Conservation (phyloP, 2,329 filamentous ascomycete species). For the Penicillium glabrum region DNA sequence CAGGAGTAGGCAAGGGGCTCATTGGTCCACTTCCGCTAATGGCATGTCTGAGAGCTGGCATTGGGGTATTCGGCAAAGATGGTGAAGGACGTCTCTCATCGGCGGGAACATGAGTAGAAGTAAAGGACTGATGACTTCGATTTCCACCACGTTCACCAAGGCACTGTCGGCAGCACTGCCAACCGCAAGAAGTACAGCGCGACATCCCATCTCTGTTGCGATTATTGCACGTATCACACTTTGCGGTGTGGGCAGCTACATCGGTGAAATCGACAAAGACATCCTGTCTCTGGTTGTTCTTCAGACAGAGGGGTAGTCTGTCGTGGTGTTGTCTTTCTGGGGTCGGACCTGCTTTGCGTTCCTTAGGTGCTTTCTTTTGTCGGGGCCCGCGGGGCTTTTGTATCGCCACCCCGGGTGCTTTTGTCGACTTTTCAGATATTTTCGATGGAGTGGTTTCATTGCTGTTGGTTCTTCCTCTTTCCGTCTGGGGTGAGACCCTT, state of each 20-base stretch:
- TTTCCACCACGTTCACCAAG: slow-evolving; percentile 12
- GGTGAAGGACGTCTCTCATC: background rate
- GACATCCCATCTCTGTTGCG: slow-evolving; percentile 34
- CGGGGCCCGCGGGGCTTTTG: background rate
- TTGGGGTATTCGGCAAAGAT: background rate
- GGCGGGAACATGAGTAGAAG: background rate
- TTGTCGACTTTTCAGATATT: background rate
- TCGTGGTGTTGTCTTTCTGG: background rate
- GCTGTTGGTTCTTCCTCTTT: background rate
- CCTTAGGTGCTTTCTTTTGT: background rate
- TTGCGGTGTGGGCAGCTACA: slow-evolving; percentile 35
- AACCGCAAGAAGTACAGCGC: slow-evolving; percentile 35
- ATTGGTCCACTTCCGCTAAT: background rate
- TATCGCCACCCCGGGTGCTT: background rate
- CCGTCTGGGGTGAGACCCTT: background rate
- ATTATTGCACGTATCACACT: slow-evolving; percentile 38
- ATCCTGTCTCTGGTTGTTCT: background rate
- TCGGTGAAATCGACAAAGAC: slow-evolving; percentile 21
- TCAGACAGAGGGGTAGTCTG: background rate
- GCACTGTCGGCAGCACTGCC: slow-evolving; percentile 38
- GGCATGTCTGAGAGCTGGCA: background rate
- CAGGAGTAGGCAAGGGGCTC: background rate
- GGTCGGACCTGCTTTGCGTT: background rate
- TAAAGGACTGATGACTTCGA: slow-evolving; percentile 12
- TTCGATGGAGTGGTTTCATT: background rate